These are phyloP conservation scores for Trametes elegans DNA, from an alignment of 768 basidiomycete genomes.

Conservation along the genomic window DNA sequence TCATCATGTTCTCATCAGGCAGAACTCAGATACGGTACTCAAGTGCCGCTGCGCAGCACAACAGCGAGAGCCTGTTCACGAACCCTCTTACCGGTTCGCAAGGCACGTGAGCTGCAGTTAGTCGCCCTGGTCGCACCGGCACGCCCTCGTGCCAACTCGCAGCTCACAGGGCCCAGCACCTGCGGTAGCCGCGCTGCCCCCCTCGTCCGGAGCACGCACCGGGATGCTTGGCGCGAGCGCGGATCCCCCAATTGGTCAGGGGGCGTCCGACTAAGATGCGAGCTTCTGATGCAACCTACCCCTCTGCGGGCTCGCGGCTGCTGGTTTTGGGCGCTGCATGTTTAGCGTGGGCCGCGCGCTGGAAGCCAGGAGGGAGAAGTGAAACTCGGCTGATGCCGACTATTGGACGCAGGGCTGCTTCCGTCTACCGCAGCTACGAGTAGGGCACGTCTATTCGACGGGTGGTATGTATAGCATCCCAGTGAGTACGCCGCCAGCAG, in stretches of 20 bases:
- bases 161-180: background rate
- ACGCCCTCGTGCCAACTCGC: background rate
- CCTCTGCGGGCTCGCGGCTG: background rate
- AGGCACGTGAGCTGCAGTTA: background rate
- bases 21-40: too few species aligned
- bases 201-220: background rate
- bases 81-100: background rate
- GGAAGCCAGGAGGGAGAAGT: too few species aligned
- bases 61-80: too few species aligned
- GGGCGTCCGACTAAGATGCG: background rate
- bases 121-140: background rate
- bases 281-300: slow-evolving; percentile 15
- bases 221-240: background rate
- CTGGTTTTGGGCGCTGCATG: background rate
- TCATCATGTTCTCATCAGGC: too few species aligned
- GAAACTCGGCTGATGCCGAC: too few species aligned
- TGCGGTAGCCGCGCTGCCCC: background rate
- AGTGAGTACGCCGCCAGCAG: too few species aligned
- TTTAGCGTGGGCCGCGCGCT: slow-evolving; percentile 12
- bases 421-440: too few species aligned
- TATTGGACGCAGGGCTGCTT: too few species aligned
- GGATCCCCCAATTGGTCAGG: background rate
- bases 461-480: too few species aligned
- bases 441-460: too few species aligned
- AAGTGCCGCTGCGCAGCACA: too few species aligned